Percentiles rank a stretch among this genome's conserved stretches.
Evolutionary conservation across 2,329 filamentous ascomycete genomes (phyloP).

Genomic region (Ophiostoma perfectum): DNA sequence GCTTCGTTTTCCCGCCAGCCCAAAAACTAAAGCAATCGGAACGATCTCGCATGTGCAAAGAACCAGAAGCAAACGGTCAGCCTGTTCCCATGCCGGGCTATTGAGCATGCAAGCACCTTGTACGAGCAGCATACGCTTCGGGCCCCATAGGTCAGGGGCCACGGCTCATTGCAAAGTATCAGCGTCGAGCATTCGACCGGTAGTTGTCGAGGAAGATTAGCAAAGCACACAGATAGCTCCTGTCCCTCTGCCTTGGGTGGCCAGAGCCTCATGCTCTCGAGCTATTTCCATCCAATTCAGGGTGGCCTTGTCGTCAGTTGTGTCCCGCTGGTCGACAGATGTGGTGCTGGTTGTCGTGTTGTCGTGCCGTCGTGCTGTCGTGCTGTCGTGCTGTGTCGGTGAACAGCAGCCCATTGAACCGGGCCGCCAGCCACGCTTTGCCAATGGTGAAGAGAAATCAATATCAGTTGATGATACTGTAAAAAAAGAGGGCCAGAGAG

Average conservation of each 20-base stretch:
- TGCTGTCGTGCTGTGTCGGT: neutral
- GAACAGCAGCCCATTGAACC: neutral
- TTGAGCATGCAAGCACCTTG: neutral
- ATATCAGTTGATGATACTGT: constrained; percentile 9
- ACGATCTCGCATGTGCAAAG: neutral
- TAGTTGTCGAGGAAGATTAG: neutral
- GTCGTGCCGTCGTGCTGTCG: neutral
- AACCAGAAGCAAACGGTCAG: neutral
- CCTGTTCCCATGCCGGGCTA: neutral
- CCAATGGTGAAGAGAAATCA: neutral
- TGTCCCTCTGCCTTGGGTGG: neutral
- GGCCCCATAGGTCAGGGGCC: too few species aligned
- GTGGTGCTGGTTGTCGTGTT: neutral
- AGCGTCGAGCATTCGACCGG: neutral
- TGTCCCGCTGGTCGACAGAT: neutral
- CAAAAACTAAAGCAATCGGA: neutral
- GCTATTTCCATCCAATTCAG: neutral
- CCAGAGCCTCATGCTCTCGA: neutral
- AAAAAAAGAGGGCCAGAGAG: neutral
- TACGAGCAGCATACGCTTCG: too few species aligned
- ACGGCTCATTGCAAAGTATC: neutral
- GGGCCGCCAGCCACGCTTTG: neutral
- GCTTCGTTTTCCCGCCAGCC: too few species aligned
- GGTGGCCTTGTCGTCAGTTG: neutral
- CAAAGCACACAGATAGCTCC: neutral